phyloP scores from a whole-genome alignment of 139 green algal species.

The Nannochloris sp. region DNA sequence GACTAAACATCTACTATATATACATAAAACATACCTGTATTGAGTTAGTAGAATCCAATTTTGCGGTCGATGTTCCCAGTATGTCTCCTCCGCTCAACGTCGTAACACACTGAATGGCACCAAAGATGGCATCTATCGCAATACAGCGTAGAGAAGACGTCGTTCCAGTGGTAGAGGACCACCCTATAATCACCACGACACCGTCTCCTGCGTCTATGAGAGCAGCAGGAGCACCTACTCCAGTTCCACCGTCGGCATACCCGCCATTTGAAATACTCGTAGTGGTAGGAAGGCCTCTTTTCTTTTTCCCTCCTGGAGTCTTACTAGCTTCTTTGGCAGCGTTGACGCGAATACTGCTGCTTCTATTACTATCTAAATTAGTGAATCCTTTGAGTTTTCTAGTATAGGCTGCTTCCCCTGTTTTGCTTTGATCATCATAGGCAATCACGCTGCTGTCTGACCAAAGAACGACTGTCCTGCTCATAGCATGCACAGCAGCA shows the following conservation, averaged over 20 bases:
- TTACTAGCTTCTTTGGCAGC: too few species aligned
- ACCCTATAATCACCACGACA: neutral
- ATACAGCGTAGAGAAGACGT: neutral
- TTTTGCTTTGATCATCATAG: slow-evolving; percentile 1
- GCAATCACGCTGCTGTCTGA: slow-evolving; percentile 11
- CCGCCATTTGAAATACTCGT: too few species aligned
- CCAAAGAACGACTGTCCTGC: slow-evolving; percentile 14
- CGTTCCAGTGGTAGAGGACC: neutral
- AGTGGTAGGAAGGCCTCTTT: too few species aligned
- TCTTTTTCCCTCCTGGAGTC: too few species aligned
- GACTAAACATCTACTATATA: neutral
- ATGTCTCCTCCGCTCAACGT: neutral
- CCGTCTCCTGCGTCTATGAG: too few species aligned
- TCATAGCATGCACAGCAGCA: neutral
- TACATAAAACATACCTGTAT: neutral
- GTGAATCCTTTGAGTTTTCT: neutral
- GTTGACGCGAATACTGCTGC: too few species aligned
- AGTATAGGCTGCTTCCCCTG: neutral
- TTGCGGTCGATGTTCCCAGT: neutral
- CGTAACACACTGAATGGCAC: slow-evolving; percentile 1
- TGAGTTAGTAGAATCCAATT: slow-evolving; percentile 1
- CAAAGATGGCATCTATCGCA: slow-evolving; percentile 1
- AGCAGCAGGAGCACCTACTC: too few species aligned
- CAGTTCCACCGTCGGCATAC: too few species aligned
- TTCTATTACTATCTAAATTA: too few species aligned